Conservation (phyloP, 208 protist genomes). For the Paratrypanosoma confusum region DNA sequence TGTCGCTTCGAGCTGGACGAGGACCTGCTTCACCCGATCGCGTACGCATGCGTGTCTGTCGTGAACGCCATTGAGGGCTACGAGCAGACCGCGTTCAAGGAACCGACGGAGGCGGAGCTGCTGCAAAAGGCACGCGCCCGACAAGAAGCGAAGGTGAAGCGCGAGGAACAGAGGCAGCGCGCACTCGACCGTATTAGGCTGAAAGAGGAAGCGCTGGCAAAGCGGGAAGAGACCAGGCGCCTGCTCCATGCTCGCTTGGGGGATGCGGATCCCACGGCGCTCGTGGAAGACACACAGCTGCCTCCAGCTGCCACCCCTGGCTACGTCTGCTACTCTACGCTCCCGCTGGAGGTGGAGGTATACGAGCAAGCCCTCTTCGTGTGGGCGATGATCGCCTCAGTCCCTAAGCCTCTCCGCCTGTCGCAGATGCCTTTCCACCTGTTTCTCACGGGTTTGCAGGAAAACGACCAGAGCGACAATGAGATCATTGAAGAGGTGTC, state of each 20-base stretch:
- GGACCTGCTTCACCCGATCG: conserved; percentile 77
- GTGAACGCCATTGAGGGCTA: conserved; percentile 81
- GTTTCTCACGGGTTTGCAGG: conserved; percentile 56
- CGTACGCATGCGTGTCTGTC: conserved; percentile 56
- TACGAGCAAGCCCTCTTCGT: conserved; percentile 69
- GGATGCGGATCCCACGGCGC: conserved; percentile 15
- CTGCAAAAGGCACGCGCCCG: conserved; percentile 42
- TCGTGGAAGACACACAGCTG: conserved; percentile 38
- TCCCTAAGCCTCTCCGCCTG: conserved; percentile 42
- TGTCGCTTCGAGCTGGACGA: conserved; percentile 77
- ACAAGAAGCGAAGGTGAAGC: conserved; percentile 39
- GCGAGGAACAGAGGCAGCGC: conserved; percentile 41
- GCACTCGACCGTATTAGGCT: conserved; percentile 26
- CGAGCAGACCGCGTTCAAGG: conserved; percentile 36
- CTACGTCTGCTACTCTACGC: conserved; percentile 38
- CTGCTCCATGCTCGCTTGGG: conserved; percentile 39
- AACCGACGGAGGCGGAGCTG: conserved; percentile 36
- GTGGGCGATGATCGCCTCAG: conserved; percentile 61
- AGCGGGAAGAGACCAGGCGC: conserved; percentile 52
- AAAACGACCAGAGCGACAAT: conserved; percentile 51
- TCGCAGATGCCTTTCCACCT: conserved; percentile 70
- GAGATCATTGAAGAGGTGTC: conserved; percentile 78
- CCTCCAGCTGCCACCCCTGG: conserved; percentile 20
- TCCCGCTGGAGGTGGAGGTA: conserved; percentile 29
- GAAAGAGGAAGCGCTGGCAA: conserved; percentile 35